These are phyloP conservation scores for Phytophthora cryptogea DNA, from an alignment of 352 stramenopile species.

Conservation along the genomic window DNA sequence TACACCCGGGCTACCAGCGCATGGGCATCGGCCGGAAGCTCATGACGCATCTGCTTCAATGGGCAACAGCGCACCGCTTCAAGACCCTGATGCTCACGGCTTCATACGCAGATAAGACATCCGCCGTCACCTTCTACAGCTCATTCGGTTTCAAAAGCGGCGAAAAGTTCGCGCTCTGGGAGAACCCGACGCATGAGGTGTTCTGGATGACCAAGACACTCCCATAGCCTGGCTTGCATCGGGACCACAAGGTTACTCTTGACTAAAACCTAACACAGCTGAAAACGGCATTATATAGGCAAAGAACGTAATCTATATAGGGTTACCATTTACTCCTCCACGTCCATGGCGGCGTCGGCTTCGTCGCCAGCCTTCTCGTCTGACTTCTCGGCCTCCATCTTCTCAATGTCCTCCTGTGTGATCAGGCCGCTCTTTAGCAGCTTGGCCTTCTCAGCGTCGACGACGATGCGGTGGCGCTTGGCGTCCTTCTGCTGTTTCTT, in stretches of 20 bases:
- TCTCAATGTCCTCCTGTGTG: constrained; percentile 85
- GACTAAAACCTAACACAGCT: neutral
- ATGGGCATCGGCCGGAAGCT: constrained; percentile 34
- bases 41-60: constrained; percentile 28
- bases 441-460: constrained; percentile 76
- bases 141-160: constrained; percentile 35
- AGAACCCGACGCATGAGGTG: constrained; percentile 39
- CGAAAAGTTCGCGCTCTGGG: constrained; percentile 25
- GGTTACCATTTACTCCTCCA: constrained; percentile 56
- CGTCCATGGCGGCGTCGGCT: constrained; percentile 44
- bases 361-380: constrained; percentile 45
- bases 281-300: constrained; percentile 29
- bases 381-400: constrained; percentile 61
- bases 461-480: constrained; percentile 76
- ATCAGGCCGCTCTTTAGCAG: constrained; percentile 79
- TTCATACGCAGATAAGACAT: constrained; percentile 16
- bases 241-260: no score
- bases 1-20: constrained; percentile 28
- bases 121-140: constrained; percentile 36
- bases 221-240: constrained; percentile 1
- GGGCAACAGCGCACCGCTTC: constrained; percentile 28
- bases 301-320: constrained; percentile 41
- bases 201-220: constrained; percentile 39
- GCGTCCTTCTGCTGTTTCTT: constrained; percentile 88
- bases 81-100: constrained; percentile 21